Evolutionary conservation across 2,329 filamentous ascomycete species (phyloP).

Genomic region (Exophiala aquamarina): DNA sequence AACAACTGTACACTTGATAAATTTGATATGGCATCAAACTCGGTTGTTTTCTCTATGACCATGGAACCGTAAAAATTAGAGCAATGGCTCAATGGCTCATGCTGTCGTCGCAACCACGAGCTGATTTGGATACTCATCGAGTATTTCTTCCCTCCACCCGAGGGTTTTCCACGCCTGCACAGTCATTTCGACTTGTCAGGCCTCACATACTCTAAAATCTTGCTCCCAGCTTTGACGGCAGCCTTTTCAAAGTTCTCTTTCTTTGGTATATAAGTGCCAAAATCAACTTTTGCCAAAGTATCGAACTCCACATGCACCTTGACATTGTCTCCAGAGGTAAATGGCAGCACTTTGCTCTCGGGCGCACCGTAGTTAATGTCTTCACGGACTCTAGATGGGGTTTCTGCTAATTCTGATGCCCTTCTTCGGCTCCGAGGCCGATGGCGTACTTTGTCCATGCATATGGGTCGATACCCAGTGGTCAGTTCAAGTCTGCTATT

Average conservation of each 20-base stretch:
- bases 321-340: constrained; percentile 4
- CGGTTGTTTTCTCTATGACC: too few species aligned
- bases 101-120: constrained; percentile 6
- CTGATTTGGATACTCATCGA: constrained; percentile 9
- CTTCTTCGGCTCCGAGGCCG: too few species aligned
- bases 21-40: too few species aligned
- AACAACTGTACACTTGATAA: too few species aligned
- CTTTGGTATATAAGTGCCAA: constrained; percentile 9
- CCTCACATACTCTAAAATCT: constrained; percentile 1
- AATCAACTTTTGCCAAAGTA: constrained; percentile 8
- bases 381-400: constrained; percentile 8
- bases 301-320: constrained; percentile 10
- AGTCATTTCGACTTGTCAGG: constrained; percentile 6
- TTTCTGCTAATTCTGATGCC: constrained; percentile 26
- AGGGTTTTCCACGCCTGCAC: constrained; percentile 1
- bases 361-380: constrained; percentile 8
- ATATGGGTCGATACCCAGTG: too few species aligned
- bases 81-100: not conserved
- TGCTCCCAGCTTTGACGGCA: constrained; percentile 2
- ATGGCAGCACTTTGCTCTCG: constrained; percentile 1
- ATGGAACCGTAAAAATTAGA: too few species aligned
- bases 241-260: constrained; percentile 5
- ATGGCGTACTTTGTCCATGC: too few species aligned
- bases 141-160: constrained; percentile 5
- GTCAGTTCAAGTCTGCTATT: too few species aligned